Conservation (phyloP, 768 basidiomycete genomes). For the Vishniacozyma victoriae region DNA sequence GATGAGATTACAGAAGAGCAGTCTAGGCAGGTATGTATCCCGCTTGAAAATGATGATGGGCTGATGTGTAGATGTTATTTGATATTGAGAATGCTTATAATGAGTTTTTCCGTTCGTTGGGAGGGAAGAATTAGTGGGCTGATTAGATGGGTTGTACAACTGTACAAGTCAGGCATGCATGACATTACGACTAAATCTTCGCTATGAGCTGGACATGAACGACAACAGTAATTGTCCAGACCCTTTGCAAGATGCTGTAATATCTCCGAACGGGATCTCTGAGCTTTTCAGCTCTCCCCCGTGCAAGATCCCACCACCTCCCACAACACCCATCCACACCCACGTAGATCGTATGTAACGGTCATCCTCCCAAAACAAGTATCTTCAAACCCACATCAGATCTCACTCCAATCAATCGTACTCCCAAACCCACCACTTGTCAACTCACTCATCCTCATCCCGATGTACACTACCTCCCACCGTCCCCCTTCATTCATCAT, state of each 20-base stretch:
- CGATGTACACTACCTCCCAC: too few relatives aligned
- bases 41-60: background rate
- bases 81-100: constrained; percentile 95
- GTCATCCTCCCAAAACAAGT: background rate
- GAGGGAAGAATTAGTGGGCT: constrained; percentile 14
- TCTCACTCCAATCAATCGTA: background rate
- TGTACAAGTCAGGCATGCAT: background rate
- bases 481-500: too few relatives aligned
- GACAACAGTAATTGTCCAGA: too few relatives aligned
- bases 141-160: background rate
- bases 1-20: constrained; percentile 96
- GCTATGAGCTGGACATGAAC: too few relatives aligned
- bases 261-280: background rate
- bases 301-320: background rate
- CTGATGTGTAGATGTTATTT: constrained; percentile 65
- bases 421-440: background rate
- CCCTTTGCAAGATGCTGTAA: too few relatives aligned
- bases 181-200: too few relatives aligned
- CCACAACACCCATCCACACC: background rate
- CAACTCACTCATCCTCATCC: background rate
- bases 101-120: constrained; percentile 63
- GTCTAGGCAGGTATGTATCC: constrained; percentile 67
- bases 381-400: background rate
- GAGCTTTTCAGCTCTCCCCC: background rate
- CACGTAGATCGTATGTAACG: background rate